Conservation (phyloP, 2,329 filamentous ascomycete species). For the Fusarium sp. region DNA sequence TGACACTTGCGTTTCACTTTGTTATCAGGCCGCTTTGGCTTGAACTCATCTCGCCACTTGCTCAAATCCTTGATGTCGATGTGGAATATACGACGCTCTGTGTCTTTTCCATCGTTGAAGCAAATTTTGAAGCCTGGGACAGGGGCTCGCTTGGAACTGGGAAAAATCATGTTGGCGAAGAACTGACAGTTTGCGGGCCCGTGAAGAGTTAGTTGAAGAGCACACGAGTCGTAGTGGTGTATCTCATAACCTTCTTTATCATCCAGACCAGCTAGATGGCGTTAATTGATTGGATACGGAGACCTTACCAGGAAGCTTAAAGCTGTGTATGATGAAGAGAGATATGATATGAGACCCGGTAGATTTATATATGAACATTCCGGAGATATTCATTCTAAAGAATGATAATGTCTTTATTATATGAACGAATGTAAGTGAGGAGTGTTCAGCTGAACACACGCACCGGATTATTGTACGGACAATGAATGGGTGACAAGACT, state of each 20-base stretch:
- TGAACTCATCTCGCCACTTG: conserved; percentile 17
- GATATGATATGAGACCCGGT: neutral
- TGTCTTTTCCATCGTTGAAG: neutral
- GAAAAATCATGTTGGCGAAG: conserved; percentile 3
- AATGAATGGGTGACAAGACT: neutral
- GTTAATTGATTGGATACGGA: neutral
- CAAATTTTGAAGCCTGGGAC: conserved; percentile 8
- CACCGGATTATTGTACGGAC: neutral
- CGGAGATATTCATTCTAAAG: neutral
- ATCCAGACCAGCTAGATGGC: conserved; percentile 1
- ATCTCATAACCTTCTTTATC: neutral
- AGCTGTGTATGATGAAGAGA: conserved; percentile 1
- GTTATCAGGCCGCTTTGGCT: neutral
- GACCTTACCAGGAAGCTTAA: conserved; percentile 2
- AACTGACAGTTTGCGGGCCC: neutral
- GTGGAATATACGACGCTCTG: neutral
- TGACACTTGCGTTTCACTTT: neutral
- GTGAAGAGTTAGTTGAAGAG: neutral
- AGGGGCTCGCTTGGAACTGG: too few relatives aligned
- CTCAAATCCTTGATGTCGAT: conserved; percentile 18
- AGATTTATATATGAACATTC: neutral
- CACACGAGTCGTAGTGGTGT: neutral
- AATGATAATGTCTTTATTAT: conserved; percentile 2
- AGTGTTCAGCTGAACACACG: neutral
- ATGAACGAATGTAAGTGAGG: neutral